phyloP scores from a whole-genome alignment of 352 stramenopile species.

The Globisporangium nunn region DNA sequence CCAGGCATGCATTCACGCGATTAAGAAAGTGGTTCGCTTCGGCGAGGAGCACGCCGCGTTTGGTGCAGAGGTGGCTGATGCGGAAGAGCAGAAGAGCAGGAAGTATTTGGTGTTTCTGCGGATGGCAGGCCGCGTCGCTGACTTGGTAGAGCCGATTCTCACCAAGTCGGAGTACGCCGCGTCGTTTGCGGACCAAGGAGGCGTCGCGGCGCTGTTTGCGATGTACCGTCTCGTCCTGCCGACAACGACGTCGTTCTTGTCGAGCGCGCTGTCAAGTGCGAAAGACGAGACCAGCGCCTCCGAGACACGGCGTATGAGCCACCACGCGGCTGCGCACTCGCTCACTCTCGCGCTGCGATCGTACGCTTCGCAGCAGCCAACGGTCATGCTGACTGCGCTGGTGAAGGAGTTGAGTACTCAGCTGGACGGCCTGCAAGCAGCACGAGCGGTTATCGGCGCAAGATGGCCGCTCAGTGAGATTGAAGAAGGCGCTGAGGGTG shows the following conservation, averaged over 20 bases:
- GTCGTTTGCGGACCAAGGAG: slow-evolving; percentile 88
- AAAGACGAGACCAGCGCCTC: slow-evolving; percentile 1
- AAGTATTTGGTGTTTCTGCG: slow-evolving; percentile 36
- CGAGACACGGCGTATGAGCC: slow-evolving; percentile 26
- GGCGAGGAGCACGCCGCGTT: slow-evolving; percentile 38
- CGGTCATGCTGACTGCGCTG: slow-evolving; percentile 61
- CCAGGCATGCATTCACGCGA: slow-evolving; percentile 80
- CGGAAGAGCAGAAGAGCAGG: background rate
- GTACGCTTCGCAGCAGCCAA: slow-evolving; percentile 85
- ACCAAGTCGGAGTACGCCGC: slow-evolving; percentile 91
- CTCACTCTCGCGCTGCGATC: slow-evolving; percentile 86
- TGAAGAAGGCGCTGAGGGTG: slow-evolving; percentile 41
- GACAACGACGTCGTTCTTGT: slow-evolving; percentile 71
- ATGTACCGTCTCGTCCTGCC: slow-evolving; percentile 89
- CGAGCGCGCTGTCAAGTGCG: slow-evolving; percentile 24
- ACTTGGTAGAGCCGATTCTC: slow-evolving; percentile 93
- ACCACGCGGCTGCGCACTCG: slow-evolving; percentile 87
- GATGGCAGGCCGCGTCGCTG: slow-evolving; percentile 79
- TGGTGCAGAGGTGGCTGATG: background rate
- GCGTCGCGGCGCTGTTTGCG: slow-evolving; percentile 84
- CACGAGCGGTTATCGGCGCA: slow-evolving; percentile 32
- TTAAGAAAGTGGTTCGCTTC: slow-evolving; percentile 88
- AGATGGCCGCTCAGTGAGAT: slow-evolving; percentile 37
- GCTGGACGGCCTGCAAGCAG: slow-evolving; percentile 35
- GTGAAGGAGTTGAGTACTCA: slow-evolving; percentile 54